phyloP scores from a whole-genome alignment of 257 asterid species.

The Solanum tacnaense region DNA sequence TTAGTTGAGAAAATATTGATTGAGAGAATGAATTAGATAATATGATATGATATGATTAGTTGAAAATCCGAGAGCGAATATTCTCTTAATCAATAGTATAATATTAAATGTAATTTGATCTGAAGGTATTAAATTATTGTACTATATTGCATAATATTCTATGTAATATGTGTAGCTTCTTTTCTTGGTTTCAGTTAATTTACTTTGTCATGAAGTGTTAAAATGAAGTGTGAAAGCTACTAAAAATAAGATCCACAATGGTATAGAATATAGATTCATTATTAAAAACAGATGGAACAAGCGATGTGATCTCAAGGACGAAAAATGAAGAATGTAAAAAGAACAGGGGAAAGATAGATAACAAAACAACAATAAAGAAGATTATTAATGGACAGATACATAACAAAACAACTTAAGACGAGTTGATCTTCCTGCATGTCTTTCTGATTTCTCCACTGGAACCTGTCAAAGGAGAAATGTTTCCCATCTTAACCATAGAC shows the following conservation, averaged over 20 bases:
- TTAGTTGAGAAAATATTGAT: too few relatives aligned
- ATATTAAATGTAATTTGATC: background rate
- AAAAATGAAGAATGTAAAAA: background rate
- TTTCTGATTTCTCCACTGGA: constrained; percentile 60
- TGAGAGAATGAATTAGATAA: too few relatives aligned
- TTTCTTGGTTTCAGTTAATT: background rate
- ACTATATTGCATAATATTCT: background rate
- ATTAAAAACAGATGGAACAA: background rate
- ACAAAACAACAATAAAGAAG: too few relatives aligned
- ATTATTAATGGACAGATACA: background rate
- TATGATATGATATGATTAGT: background rate
- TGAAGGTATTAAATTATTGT: background rate
- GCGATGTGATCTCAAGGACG: background rate
- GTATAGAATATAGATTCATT: background rate
- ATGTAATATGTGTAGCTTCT: background rate
- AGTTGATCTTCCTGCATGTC: constrained; percentile 63
- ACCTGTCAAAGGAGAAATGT: constrained; percentile 78
- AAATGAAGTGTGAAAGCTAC: background rate
- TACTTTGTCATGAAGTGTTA: background rate
- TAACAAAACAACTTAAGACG: background rate
- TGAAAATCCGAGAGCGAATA: background rate
- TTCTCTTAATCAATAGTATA: background rate
- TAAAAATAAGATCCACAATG: background rate
- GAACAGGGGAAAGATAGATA: background rate
- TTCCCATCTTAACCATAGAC: constrained; percentile 84